phyloP scores from a whole-genome alignment of 2,329 filamentous ascomycete species.

The Penicillium sp. region DNA sequence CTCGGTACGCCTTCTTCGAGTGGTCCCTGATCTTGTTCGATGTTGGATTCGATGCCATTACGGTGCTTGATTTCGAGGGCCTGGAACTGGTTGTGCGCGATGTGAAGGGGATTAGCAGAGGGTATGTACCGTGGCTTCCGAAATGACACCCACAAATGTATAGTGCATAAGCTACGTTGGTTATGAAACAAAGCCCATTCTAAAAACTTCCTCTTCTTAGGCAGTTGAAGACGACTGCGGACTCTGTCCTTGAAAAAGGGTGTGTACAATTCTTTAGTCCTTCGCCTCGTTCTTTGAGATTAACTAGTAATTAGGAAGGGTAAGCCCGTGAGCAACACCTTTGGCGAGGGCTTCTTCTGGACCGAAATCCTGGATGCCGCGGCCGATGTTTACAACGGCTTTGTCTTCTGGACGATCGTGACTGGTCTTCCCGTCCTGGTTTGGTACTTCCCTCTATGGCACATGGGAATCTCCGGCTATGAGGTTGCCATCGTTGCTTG shows the following conservation, averaged over 20 bases:
- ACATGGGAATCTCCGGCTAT: conserved; percentile 98
- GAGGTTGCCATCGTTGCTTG: conserved; percentile 86
- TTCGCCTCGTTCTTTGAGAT: conserved; percentile 12
- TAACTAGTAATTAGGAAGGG: conserved; percentile 62
- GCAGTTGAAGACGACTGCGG: conserved; percentile 50
- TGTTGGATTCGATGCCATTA: conserved; percentile 94
- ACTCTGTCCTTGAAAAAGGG: conserved; percentile 67
- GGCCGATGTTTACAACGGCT: conserved; percentile 91
- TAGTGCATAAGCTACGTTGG: conserved; percentile 44
- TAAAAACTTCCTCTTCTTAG: conserved; percentile 43
- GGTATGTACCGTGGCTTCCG: conserved; percentile 97
- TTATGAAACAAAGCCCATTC: conserved; percentile 34
- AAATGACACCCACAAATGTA: conserved; percentile 66
- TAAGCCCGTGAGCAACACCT: conserved; percentile 68
- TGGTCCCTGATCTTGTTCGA: conserved; percentile 95
- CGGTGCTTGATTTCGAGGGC: conserved; percentile 82
- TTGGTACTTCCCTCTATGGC: conserved; percentile 98
- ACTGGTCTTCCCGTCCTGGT: conserved; percentile 86
- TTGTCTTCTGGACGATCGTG: conserved; percentile 92
- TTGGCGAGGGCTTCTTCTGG: conserved; percentile 71
- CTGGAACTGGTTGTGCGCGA: conserved; percentile 89
- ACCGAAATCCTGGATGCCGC: conserved; percentile 72
- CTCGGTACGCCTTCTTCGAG: conserved; percentile 95
- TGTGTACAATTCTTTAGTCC: conserved; percentile 51
- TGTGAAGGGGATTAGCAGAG: conserved; percentile 86